phyloP scores from a whole-genome alignment of 139 green algal genomes.

The Mesotaenium endlicherianum region DNA sequence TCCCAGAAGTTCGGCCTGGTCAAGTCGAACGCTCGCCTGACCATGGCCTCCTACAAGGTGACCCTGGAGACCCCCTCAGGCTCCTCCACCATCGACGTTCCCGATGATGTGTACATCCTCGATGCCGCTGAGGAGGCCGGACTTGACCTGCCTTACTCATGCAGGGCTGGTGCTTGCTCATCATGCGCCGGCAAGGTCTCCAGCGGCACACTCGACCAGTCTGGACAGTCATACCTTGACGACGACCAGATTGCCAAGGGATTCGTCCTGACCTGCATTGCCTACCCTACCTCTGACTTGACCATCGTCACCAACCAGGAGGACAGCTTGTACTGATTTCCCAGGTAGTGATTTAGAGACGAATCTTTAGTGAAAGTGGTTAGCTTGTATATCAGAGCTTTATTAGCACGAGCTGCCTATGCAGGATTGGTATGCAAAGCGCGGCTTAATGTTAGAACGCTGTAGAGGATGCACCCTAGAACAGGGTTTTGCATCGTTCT shows the following conservation, averaged over 20 bases:
- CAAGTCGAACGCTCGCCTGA: background rate
- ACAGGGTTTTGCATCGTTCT: too few species aligned
- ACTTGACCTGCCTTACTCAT: conserved; percentile 82
- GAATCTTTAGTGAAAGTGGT: too few species aligned
- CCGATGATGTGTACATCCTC: conserved; percentile 78
- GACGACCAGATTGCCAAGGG: conserved; percentile 77
- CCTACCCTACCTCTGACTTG: conserved; percentile 81
- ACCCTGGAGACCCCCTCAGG: conserved; percentile 33
- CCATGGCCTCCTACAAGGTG: conserved; percentile 46
- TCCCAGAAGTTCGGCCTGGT: conserved; percentile 8
- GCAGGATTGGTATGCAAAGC: too few species aligned
- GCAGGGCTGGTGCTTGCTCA: conserved; percentile 82
- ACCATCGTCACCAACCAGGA: conserved; percentile 80
- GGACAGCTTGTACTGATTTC: conserved; percentile 76
- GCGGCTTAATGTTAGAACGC: too few species aligned
- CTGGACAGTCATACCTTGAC: conserved; percentile 87
- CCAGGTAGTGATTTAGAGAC: too few species aligned
- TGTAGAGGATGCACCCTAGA: too few species aligned
- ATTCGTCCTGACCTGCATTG: conserved; percentile 88
- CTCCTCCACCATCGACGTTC: conserved; percentile 61
- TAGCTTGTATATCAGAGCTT: too few species aligned
- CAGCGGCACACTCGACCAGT: conserved; percentile 76
- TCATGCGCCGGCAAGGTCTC: conserved; percentile 77
- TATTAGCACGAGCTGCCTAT: too few species aligned
- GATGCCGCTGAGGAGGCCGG: conserved; percentile 78